Conservation (phyloP, 306 rosid species). For the Carpinus viminea region DNA sequence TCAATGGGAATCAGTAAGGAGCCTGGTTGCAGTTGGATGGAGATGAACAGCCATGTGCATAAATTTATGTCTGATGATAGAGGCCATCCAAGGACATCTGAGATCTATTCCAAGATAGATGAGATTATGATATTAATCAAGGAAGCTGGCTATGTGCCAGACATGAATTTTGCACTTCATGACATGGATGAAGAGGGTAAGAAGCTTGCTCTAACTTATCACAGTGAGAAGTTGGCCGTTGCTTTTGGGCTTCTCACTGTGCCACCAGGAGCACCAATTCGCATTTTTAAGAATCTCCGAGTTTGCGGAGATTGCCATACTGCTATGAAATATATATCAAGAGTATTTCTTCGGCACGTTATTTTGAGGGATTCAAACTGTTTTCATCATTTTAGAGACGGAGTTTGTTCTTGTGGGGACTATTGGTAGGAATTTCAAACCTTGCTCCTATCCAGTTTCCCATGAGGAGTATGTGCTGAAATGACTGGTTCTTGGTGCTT, state of each 20-base stretch:
- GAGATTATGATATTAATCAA: constrained; percentile 60
- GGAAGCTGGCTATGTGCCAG: constrained; percentile 78
- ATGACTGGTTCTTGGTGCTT: constrained; percentile 6
- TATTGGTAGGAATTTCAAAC: constrained; percentile 60
- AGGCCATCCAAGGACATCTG: constrained; percentile 62
- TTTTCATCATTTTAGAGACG: constrained; percentile 81
- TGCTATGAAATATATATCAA: constrained; percentile 75
- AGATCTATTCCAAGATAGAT: constrained; percentile 68
- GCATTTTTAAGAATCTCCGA: constrained; percentile 81
- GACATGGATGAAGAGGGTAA: constrained; percentile 81
- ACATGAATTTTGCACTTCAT: constrained; percentile 72
- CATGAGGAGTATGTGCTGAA: neutral
- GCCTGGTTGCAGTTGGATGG: constrained; percentile 91
- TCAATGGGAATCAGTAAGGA: constrained; percentile 77
- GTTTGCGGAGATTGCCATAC: constrained; percentile 94
- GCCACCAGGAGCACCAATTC: constrained; percentile 59
- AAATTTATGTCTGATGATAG: constrained; percentile 80
- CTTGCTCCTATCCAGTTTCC: constrained; percentile 9
- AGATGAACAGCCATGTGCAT: constrained; percentile 61
- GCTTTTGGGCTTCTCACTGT: constrained; percentile 73
- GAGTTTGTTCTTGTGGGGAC: constrained; percentile 84
- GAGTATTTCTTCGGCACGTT: constrained; percentile 55
- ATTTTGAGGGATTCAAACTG: constrained; percentile 88
- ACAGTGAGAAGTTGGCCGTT: constrained; percentile 82
- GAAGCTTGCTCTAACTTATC: constrained; percentile 70